These are phyloP conservation scores for Streptanthus diversifolius DNA, from an alignment of 345 rosid species.

Conservation along the genomic window DNA sequence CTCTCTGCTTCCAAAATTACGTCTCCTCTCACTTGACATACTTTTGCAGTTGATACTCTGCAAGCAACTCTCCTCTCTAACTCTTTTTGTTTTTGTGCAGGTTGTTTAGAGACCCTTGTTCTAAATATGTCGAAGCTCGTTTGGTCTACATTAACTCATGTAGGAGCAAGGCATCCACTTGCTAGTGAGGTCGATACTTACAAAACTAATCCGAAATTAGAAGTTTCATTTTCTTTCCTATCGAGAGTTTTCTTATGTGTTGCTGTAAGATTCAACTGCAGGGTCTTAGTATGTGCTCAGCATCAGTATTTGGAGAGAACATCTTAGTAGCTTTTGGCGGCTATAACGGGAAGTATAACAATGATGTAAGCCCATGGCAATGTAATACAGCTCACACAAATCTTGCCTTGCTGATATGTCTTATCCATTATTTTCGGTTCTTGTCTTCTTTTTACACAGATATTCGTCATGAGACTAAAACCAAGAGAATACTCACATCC, in stretches of 20 bases:
- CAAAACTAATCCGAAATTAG: neutral
- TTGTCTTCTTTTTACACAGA: slow-evolving; percentile 39
- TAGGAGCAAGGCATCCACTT: slow-evolving; percentile 83
- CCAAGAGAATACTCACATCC: slow-evolving; percentile 60
- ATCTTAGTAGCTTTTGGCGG: slow-evolving; percentile 95
- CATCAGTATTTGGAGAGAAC: slow-evolving; percentile 56
- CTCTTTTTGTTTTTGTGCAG: slow-evolving; percentile 34
- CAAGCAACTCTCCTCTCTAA: neutral
- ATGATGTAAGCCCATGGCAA: slow-evolving; percentile 51
- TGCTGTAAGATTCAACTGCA: slow-evolving; percentile 34
- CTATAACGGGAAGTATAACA: slow-evolving; percentile 90
- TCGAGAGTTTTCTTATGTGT: slow-evolving; percentile 6
- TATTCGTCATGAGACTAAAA: slow-evolving; percentile 75
- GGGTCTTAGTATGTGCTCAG: slow-evolving; percentile 90
- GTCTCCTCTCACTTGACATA: neutral
- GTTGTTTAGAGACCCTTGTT: slow-evolving; percentile 80
- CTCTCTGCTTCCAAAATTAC: slow-evolving; percentile 2
- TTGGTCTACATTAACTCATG: slow-evolving; percentile 66
- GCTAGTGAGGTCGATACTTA: slow-evolving; percentile 80
- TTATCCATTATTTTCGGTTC: neutral
- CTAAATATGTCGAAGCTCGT: slow-evolving; percentile 83
- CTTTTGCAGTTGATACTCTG: neutral
- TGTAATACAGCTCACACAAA: neutral
- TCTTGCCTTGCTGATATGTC: neutral
- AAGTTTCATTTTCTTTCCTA: neutral